A percentile compares a stretch with the other conserved stretches of the same genome.
These are phyloP conservation scores for Cryptosporidium sp. DNA, from an alignment of 169 alveolate species.

Conservation along the genomic window DNA sequence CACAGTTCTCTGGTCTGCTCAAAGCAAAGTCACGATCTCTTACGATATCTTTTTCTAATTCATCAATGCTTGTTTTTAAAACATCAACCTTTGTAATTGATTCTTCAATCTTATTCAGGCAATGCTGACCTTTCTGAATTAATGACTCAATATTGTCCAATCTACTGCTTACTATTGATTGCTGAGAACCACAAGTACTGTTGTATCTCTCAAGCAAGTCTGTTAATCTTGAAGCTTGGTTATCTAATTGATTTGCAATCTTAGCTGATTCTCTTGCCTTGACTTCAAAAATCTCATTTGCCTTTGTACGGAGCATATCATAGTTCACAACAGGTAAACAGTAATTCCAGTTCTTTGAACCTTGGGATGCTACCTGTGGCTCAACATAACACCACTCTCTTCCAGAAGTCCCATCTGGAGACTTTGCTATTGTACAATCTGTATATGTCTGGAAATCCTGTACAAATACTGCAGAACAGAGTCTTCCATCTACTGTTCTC, in stretches of 20 bases:
- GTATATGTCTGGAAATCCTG: slow-evolving; percentile 90
- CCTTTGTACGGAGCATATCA: slow-evolving; percentile 85
- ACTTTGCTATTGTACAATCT: slow-evolving; percentile 88
- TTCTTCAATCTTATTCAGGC: slow-evolving; percentile 80
- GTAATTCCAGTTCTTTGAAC: slow-evolving; percentile 89
- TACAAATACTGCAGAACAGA: slow-evolving; percentile 91
- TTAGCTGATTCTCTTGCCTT: slow-evolving; percentile 73
- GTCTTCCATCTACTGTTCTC: slow-evolving; percentile 89
- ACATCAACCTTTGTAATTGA: slow-evolving; percentile 82
- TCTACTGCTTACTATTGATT: slow-evolving; percentile 70
- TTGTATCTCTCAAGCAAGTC: slow-evolving; percentile 67
- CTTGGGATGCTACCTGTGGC: slow-evolving; percentile 90
- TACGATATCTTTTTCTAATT: slow-evolving; percentile 81
- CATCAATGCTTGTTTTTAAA: slow-evolving; percentile 81
- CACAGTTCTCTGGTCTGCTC: slow-evolving; percentile 82
- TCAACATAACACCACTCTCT: slow-evolving; percentile 92
- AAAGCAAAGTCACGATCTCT: slow-evolving; percentile 76
- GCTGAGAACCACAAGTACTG: slow-evolving; percentile 73
- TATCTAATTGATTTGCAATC: slow-evolving; percentile 69
- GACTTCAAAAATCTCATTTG: slow-evolving; percentile 74
- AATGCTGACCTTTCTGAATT: slow-evolving; percentile 77
- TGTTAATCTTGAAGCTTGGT: slow-evolving; percentile 65
- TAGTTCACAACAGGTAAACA: slow-evolving; percentile 87
- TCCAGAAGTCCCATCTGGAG: slow-evolving; percentile 91
- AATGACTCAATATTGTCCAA: slow-evolving; percentile 66